A percentile compares a stretch with the other conserved stretches of the same genome.
Evolutionary conservation across 2,329 filamentous ascomycete species (phyloP).

Genomic region (Botrytis paeoniae): DNA sequence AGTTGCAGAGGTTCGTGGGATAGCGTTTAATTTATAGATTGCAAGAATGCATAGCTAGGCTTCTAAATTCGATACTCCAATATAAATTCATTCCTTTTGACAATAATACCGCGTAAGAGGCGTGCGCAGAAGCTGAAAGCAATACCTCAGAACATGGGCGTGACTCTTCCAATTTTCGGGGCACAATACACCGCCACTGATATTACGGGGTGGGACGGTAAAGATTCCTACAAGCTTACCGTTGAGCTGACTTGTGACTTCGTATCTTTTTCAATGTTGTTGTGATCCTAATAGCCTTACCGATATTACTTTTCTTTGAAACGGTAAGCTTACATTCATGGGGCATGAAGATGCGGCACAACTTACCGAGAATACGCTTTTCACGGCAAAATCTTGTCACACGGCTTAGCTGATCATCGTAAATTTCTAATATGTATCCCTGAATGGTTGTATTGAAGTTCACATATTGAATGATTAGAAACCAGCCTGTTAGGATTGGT

Average conservation of each 20-base stretch:
- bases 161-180: neutral
- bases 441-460: neutral
- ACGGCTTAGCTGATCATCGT: neutral
- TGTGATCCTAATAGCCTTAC: neutral
- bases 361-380: neutral
- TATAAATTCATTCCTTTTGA: neutral
- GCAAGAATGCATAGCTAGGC: too few relatives aligned
- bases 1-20: neutral
- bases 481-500: neutral
- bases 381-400: neutral
- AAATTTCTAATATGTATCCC: neutral
- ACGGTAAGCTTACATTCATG: slow-evolving; percentile 3
- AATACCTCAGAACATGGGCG: neutral
- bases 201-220: neutral
- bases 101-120: neutral
- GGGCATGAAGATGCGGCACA: neutral
- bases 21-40: neutral
- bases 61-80: neutral
- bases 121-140: neutral
- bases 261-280: neutral
- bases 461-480: neutral
- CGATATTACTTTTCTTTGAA: neutral
- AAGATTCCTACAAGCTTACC: neutral
- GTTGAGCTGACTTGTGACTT: neutral
- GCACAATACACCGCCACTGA: neutral